Conservation (phyloP, 2,329 filamentous ascomycete species). For the Monosporascus sp. region DNA sequence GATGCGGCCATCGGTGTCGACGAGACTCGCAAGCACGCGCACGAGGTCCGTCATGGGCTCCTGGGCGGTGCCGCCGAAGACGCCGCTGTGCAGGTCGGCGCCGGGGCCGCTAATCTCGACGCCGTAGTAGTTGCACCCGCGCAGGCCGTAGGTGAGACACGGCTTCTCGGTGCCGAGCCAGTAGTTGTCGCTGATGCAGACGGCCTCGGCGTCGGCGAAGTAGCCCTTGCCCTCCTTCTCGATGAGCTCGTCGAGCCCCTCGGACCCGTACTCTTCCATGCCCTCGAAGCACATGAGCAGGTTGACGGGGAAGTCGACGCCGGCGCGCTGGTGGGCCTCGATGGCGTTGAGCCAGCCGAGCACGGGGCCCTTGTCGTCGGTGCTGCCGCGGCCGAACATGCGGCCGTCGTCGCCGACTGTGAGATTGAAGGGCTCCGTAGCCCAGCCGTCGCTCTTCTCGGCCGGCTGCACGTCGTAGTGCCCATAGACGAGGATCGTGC, state of each 20-base stretch:
- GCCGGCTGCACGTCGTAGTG: conserved; percentile 99
- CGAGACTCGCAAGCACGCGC: conserved; percentile 73
- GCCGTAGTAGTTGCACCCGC: conserved; percentile 97
- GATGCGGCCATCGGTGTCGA: conserved; percentile 88
- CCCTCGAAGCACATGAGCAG: conserved; percentile 99
- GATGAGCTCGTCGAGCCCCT: conserved; percentile 94
- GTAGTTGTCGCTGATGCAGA: conserved; percentile 99
- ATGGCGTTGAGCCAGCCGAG: conserved; percentile 97
- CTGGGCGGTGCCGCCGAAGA: conserved; percentile 93
- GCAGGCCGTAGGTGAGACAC: conserved; percentile 92
- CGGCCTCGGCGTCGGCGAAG: conserved; percentile 92
- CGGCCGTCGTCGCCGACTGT: conserved; percentile 82
- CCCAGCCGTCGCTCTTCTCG: conserved; percentile 89
- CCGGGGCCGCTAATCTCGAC: conserved; percentile 86
- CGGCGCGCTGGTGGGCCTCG: conserved; percentile 92
- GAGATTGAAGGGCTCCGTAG: conserved; percentile 87
- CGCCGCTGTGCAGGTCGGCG: conserved; percentile 91
- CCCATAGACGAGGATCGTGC: conserved; percentile 92
- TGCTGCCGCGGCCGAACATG: conserved; percentile 94
- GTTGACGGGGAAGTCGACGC: conserved; percentile 93
- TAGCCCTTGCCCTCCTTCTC: conserved; percentile 84
- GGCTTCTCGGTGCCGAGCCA: conserved; percentile 99
- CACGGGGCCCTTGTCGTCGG: conserved; percentile 96
- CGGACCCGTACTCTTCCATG: conserved; percentile 98
- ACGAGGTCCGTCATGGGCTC: conserved; percentile 98